Base-by-base conservation (phyloP, 768 basidiomycete species). In the Kwoniella dendrophila region DNA sequence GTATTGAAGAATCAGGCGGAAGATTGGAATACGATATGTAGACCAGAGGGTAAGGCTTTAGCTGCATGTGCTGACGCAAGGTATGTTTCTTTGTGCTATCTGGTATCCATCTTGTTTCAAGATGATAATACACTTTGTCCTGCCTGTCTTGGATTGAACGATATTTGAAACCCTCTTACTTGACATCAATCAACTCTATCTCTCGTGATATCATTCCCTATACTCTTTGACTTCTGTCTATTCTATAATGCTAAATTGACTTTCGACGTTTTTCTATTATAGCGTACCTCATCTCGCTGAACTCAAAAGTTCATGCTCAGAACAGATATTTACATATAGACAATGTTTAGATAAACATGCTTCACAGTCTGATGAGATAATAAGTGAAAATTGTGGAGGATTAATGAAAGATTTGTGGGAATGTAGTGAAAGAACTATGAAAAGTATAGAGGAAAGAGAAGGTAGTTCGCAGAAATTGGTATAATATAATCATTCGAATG, bases 371-470 rank as follows among this genome's bases (percentile, higher is more conserved):
- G 74, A 78, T 18, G 58, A 69, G 7, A 64, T 66, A 49, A 63
- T 73, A n/a, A 53, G 68, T 59, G 57, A 66, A 30, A 43, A 53
- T 18, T 78, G 77, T 51, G 59, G 61, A 6, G 62, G 50, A 7
- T 38, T 68, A 38, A 70, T 78, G 73, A 78, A 68, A 47, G 65
- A 67, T 8, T 50, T 78, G 5, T 78, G 77, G 77, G 59, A 73
- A 55, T 78, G 77, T 47, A 71, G 64, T 50, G 77, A 78, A 58
- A 43, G 68, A 54, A 66, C 69, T 14, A 67, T 72, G 45, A 41
- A 41, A 48, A 38, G 44, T n/a, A 59, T 73, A 36, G 62, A 69
- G 56, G 43, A 55, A 40, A 50, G 49, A n/a, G 59, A 62, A 26
- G 36, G 51, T 4, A 41, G n/a, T 12, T 22, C n/a, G 8, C 4